These are phyloP conservation scores for Dujonia santamariae DNA, from an alignment of 1,139 yeast species.

Conservation along the genomic window DNA sequence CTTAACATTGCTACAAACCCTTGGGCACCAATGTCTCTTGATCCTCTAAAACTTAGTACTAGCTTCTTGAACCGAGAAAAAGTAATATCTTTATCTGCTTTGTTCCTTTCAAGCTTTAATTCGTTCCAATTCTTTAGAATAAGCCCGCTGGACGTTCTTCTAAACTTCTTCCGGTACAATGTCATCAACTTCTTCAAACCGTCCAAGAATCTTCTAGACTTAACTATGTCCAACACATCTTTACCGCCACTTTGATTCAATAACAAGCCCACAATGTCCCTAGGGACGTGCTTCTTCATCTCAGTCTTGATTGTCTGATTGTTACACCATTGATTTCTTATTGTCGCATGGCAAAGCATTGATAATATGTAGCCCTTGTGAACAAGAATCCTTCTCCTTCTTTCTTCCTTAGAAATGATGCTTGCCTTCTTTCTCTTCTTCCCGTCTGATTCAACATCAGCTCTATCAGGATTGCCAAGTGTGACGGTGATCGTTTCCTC, in stretches of 20 bases:
- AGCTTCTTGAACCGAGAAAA: conserved; percentile 37
- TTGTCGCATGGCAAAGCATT: conserved; percentile 62
- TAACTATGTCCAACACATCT: conserved; percentile 37
- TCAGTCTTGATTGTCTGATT: conserved; percentile 37
- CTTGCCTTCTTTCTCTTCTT: conserved; percentile 22
- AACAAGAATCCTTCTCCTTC: conserved; percentile 44
- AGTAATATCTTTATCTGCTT: conserved; percentile 21
- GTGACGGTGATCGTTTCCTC: conserved; percentile 8
- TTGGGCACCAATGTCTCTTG: conserved; percentile 79
- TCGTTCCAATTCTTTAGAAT: conserved; percentile 62
- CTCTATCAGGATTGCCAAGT: conserved; percentile 12
- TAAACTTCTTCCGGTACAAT: conserved; percentile 60
- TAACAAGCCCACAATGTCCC: conserved; percentile 37
- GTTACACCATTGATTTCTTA: conserved; percentile 76
- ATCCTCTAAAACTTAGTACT: conserved; percentile 54
- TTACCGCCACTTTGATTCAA: conserved; percentile 41
- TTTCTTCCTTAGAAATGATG: conserved; percentile 52
- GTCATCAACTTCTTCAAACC: conserved; percentile 65
- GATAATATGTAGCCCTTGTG: conserved; percentile 60
- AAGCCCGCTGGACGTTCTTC: conserved; percentile 42
- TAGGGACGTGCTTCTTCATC: conserved; percentile 47
- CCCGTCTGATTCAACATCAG: conserved; percentile 4
- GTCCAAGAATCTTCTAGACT: conserved; percentile 71
- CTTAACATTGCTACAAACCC: conserved; percentile 80
- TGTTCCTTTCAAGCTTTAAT: conserved; percentile 24